Base-by-base conservation (phyloP, 2,329 filamentous ascomycete genomes). In the Emmonsiellopsis sp. region DNA sequence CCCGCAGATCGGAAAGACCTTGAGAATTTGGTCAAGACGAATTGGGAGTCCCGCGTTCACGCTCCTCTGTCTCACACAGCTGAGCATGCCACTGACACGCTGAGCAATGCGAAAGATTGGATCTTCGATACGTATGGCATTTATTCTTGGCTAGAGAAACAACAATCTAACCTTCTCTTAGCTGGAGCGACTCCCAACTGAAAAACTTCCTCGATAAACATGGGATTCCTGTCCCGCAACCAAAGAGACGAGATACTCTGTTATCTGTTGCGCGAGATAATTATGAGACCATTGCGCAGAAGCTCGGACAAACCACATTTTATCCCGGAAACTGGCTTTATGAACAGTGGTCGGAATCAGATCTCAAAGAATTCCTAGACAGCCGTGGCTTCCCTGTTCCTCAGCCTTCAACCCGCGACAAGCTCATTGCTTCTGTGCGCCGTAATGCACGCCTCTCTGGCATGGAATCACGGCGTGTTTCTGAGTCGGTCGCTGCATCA, bases 291-390 rank as follows among this genome's bases (percentile, higher is more conserved):
- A 72, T 84, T 54, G 89, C 92, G 13, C 84, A 88, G 71, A 85
- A 84, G 70, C 69, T 77, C 53, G 88, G 88, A 56, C 86, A 96
- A 72, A 86, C 88, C 11, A 74, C 82, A 51, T 74, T 83, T n/a
- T 97, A 97, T 66, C 93, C 93, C 36, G 93, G 93, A 40, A 83
- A 96, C 74, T 97, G 93, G 93, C 76, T 97, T 43, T 98, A 96
- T 67, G 80, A 84, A 56, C 78, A 85, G 6, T 98, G 93, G 93
- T 85, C 87, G 51, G 88, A 95, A 59, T 96, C 91, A 59, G 92
- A 96, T 49, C 75, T 95, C 58, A 97, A 97, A 77, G 81, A 87
- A 60, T 98, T 88, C 86, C 85, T 96, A 46, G 93, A 97, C 64
- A 85, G 86, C 60, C 83, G 89, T 61, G 93, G 93, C 50, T 84